phyloP scores from a whole-genome alignment of 2,329 filamentous ascomycete species.

The Tolypocladium tundrense region DNA sequence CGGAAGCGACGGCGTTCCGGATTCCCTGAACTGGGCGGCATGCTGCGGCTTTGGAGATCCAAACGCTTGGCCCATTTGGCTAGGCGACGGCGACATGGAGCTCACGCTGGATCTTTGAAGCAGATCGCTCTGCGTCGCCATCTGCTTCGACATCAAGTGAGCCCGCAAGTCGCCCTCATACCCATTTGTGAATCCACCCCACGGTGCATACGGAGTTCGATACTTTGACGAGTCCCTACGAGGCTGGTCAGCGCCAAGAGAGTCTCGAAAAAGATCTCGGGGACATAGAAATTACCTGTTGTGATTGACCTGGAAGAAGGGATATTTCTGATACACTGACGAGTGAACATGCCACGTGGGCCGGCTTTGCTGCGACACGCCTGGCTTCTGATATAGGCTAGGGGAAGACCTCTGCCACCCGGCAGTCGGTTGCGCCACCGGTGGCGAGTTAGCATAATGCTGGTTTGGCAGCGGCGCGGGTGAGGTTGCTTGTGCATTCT shows the following conservation, averaged over 20 bases:
- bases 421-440: not conserved
- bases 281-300: conserved; percentile 34
- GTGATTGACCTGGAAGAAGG: conserved; percentile 49
- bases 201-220: conserved; percentile 46
- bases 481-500: conserved; percentile 3
- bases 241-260: conserved; percentile 7
- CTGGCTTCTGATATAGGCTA: not conserved
- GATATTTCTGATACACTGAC: conserved; percentile 41
- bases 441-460: not conserved
- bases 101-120: conserved; percentile 14
- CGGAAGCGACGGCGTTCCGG: not conserved
- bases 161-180: conserved; percentile 43
- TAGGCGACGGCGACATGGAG: conserved; percentile 1
- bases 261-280: not conserved
- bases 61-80: not conserved
- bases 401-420: conserved; percentile 3
- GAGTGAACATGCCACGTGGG: conserved; percentile 23
- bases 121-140: conserved; percentile 20
- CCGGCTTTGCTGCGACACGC: conserved; percentile 13
- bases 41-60: not conserved
- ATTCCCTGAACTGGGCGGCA: not conserved
- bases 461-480: not conserved
- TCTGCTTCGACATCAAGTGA: conserved; percentile 29
- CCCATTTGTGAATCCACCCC: conserved; percentile 50
- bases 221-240: conserved; percentile 45